phyloP scores from a whole-genome alignment of 257 asterid species.

The Paraleonurus japonicus region DNA sequence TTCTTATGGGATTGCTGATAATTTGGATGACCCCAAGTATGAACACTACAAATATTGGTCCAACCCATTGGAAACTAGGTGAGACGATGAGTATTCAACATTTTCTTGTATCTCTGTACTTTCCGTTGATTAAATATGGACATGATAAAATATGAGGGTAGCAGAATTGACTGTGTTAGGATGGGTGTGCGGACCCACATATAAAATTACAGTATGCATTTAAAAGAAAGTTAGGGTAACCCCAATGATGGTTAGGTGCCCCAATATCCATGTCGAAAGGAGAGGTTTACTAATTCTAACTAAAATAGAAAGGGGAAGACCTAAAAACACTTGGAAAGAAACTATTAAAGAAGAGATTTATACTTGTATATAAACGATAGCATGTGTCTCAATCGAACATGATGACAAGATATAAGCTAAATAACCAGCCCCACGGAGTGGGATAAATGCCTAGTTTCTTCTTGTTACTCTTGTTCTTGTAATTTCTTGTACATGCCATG shows the following conservation, averaged over 20 bases:
- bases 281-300: not conserved
- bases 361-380: not conserved
- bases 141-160: not conserved
- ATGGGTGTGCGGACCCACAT: not conserved
- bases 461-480: not conserved
- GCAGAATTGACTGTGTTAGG: not conserved
- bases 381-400: not conserved
- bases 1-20: constrained; percentile 82
- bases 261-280: not conserved
- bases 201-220: not conserved
- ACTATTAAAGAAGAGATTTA: not conserved
- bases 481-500: no score
- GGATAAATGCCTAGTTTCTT: not conserved
- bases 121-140: not conserved
- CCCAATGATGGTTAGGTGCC: not conserved
- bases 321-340: not conserved
- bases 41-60: constrained; percentile 86
- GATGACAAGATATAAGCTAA: not conserved
- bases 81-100: constrained; percentile 21
- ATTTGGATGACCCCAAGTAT: constrained; percentile 84
- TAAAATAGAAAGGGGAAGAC: not conserved
- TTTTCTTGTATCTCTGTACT: constrained; percentile 11
- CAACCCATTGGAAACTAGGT: constrained; percentile 92
- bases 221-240: not conserved
- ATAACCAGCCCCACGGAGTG: not conserved